A percentile compares a stretch with the other conserved stretches of the same genome.
Conservation (phyloP, 352 stramenopile genomes). For the Thalassiosira hispida region DNA sequence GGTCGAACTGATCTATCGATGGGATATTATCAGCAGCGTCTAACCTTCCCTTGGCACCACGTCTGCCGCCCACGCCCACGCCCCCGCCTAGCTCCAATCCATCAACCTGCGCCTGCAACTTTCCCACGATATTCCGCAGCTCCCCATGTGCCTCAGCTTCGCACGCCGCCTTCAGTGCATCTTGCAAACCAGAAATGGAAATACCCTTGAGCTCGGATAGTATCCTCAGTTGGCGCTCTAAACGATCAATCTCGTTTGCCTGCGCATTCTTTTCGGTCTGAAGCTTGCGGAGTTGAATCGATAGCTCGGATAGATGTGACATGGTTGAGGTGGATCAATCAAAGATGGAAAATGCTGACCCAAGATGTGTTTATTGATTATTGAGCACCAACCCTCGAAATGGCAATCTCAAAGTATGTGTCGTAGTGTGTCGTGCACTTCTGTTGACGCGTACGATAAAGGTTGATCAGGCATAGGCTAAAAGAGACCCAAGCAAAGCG, state of each 20-base stretch:
- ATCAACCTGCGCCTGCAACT: slow-evolving; percentile 66
- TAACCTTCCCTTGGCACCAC: background rate
- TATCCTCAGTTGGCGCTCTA: slow-evolving; percentile 79
- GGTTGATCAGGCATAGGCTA: no score
- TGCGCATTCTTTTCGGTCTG: slow-evolving; percentile 73
- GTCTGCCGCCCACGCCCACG: background rate
- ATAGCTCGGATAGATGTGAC: slow-evolving; percentile 71
- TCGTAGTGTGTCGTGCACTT: no score
- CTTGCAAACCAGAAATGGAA: slow-evolving; percentile 63
- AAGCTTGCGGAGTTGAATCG: slow-evolving; percentile 73
- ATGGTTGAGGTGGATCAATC: slow-evolving; percentile 17
- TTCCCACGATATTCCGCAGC: slow-evolving; percentile 60
- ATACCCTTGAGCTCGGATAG: slow-evolving; percentile 73
- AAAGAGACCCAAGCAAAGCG: no score
- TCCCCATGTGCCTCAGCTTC: slow-evolving; percentile 71
- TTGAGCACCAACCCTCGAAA: no score
- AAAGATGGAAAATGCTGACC: no score
- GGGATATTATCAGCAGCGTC: slow-evolving; percentile 13
- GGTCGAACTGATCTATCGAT: slow-evolving; percentile 29
- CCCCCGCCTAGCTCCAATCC: slow-evolving; percentile 24
- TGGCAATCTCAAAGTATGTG: no score
- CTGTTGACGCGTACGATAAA: no score
- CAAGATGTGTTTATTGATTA: no score
- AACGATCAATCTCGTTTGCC: slow-evolving; percentile 67
- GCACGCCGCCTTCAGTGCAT: slow-evolving; percentile 66